These are phyloP conservation scores for Colletotrichum sp. DNA, from an alignment of 2,329 filamentous ascomycete species.

Conservation along the genomic window DNA sequence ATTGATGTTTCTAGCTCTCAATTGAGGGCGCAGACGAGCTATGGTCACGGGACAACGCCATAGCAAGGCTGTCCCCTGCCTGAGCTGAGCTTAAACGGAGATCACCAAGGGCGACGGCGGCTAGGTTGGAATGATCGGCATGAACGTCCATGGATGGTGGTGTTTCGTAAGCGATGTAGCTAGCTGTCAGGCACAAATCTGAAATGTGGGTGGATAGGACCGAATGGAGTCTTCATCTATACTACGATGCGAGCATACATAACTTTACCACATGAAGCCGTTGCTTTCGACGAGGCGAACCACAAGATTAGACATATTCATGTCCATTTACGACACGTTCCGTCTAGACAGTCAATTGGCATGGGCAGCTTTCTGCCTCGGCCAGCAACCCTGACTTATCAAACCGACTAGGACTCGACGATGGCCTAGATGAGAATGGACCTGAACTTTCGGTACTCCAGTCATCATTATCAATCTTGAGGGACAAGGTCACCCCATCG, in stretches of 20 bases:
- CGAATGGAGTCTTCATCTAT: background rate
- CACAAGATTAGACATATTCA: background rate
- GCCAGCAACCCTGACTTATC: background rate
- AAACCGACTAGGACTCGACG: background rate
- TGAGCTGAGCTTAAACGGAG: background rate
- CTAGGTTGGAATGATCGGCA: background rate
- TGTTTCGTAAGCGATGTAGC: background rate
- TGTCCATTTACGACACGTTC: background rate
- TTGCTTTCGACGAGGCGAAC: background rate
- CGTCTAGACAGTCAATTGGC: background rate
- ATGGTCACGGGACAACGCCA: background rate
- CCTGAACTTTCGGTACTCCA: background rate
- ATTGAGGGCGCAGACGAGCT: background rate
- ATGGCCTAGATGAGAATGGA: background rate
- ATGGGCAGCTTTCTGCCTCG: background rate
- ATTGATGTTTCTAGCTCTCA: background rate
- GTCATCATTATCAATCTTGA: background rate
- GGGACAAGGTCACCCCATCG: background rate
- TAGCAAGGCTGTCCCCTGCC: background rate
- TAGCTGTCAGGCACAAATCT: background rate
- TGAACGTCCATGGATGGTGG: background rate
- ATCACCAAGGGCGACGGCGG: background rate
- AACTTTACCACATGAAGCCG: background rate
- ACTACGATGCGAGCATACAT: background rate
- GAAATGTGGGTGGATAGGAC: background rate